These are phyloP conservation scores for Lippia alba DNA, from an alignment of 305 asterid genomes.

Conservation along the genomic window DNA sequence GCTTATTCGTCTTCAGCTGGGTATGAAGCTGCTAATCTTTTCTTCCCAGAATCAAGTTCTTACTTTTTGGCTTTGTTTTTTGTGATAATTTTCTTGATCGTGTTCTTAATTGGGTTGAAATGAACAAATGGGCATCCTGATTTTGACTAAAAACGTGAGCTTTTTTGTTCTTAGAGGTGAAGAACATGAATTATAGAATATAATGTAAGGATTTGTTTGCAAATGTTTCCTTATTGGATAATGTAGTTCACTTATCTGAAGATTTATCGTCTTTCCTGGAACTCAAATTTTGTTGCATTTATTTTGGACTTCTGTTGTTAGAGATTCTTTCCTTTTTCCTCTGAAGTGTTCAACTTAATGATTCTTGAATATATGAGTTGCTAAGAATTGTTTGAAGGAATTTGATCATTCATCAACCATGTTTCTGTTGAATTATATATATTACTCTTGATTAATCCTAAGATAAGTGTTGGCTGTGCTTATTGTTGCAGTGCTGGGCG, in stretches of 20 bases:
- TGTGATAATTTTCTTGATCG: neutral
- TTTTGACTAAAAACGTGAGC: neutral
- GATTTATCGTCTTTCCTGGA: neutral
- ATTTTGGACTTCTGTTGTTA: neutral
- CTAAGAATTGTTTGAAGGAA: no score
- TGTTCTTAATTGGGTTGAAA: neutral
- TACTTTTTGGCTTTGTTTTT: neutral
- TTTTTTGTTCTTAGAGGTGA: neutral
- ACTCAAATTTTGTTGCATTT: neutral
- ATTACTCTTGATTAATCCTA: no score
- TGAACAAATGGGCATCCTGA: neutral
- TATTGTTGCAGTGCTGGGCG: no score
- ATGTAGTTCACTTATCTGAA: neutral
- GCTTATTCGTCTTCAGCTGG: conserved; percentile 31
- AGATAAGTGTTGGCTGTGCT: no score
- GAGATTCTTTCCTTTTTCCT: no score
- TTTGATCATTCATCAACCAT: no score
- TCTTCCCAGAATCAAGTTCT: neutral
- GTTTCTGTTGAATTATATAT: no score
- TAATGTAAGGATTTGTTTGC: conserved; percentile 1
- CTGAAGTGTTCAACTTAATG: no score
- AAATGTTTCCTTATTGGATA: neutral
- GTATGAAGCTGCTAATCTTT: conserved; percentile 9
- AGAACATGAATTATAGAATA: neutral
- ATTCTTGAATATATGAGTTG: no score